A percentile compares a stretch with the other conserved stretches of the same genome.
phyloP scores from a whole-genome alignment of 2,329 filamentous ascomycete species.

The Alternaria metachromatica region DNA sequence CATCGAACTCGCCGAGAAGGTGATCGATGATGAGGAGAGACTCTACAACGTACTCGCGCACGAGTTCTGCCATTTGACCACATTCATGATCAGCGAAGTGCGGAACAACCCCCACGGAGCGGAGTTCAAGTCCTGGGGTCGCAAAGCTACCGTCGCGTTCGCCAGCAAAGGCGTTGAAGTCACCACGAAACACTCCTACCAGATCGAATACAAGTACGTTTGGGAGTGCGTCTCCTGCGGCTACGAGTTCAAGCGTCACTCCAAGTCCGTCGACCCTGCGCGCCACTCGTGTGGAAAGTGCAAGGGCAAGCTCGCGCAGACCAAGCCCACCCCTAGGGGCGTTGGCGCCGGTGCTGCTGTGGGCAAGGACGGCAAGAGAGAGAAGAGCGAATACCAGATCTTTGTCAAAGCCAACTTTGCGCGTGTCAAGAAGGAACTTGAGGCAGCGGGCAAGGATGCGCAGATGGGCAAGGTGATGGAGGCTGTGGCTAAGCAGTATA shows the following conservation, averaged over 20 bases:
- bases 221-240: constrained; percentile 79
- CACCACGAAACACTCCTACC: constrained; percentile 88
- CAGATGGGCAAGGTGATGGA: constrained; percentile 70
- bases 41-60: constrained; percentile 93
- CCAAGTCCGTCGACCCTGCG: constrained; percentile 77
- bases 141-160: constrained; percentile 63
- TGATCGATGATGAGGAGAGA: constrained; percentile 76
- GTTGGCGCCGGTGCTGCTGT: constrained; percentile 1
- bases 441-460: constrained; percentile 60
- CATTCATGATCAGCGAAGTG: constrained; percentile 83
- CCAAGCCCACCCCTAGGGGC: constrained; percentile 74
- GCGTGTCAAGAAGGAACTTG: constrained; percentile 47
- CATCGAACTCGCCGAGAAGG: constrained; percentile 88
- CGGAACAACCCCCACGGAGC: constrained; percentile 80
- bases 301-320: constrained; percentile 72
- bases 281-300: constrained; percentile 81
- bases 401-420: constrained; percentile 74
- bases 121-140: constrained; percentile 78
- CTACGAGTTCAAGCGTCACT: constrained; percentile 80
- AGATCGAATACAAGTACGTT: constrained; percentile 90
- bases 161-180: constrained; percentile 71
- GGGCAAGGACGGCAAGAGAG: constrained; percentile 24
- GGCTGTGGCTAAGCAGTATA: constrained; percentile 68
- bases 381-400: constrained; percentile 60
- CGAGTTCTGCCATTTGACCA: constrained; percentile 93